Evolutionary conservation across 306 rosid species (phyloP).

Genomic region (Pterocarpus santalinus): DNA sequence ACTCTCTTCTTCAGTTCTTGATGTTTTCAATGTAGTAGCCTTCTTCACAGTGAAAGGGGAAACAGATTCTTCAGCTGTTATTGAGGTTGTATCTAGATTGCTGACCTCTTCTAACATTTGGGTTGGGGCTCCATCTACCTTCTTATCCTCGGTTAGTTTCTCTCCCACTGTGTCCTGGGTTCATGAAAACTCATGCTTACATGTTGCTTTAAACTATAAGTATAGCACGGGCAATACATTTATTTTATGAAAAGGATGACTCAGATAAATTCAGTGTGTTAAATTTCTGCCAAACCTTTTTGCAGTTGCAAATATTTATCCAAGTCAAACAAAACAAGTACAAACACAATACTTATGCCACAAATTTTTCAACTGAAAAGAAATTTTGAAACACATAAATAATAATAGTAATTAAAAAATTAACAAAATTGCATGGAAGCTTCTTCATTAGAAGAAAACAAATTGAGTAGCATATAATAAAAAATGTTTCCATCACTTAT

Average conservation of each 20-base stretch:
- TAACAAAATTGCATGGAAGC: background rate
- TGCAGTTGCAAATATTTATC: background rate
- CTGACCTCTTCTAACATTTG: slow-evolving; percentile 35
- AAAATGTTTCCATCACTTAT: background rate
- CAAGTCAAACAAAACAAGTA: slow-evolving; percentile 3
- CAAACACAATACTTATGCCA: background rate
- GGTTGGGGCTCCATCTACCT: slow-evolving; percentile 36
- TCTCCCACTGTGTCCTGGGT: slow-evolving; percentile 57
- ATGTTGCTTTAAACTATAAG: slow-evolving; percentile 42
- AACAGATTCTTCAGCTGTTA: slow-evolving; percentile 50
- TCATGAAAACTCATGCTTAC: slow-evolving; percentile 32
- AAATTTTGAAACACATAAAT: background rate
- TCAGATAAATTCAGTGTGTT: background rate
- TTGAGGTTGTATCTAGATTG: slow-evolving; percentile 46
- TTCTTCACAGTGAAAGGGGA: slow-evolving; percentile 59
- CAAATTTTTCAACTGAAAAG: background rate
- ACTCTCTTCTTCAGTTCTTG: slow-evolving; percentile 67
- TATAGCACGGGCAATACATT: slow-evolving; percentile 2
- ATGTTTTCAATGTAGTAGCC: slow-evolving; percentile 52
- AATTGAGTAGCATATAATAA: background rate
- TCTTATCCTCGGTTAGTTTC: slow-evolving; percentile 43
- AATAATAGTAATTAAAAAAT: background rate
- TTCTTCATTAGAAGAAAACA: slow-evolving; percentile 22
- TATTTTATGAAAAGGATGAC: slow-evolving; percentile 12
- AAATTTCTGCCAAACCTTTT: background rate